Evolutionary conservation across 257 asterid genomes (phyloP).

Genomic region (Echium plantagineum): DNA sequence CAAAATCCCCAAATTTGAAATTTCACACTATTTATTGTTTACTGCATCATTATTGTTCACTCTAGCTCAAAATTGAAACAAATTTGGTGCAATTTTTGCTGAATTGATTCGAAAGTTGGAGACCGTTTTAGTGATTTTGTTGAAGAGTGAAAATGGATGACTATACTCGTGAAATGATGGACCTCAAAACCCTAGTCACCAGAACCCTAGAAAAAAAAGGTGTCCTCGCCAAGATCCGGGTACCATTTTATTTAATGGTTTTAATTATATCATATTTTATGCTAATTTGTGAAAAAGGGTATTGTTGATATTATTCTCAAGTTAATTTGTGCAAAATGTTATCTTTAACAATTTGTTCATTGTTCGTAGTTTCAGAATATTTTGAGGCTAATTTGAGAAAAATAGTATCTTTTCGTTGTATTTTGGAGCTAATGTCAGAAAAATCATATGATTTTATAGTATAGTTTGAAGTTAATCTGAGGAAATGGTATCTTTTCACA

Average conservation of each 20-base stretch:
- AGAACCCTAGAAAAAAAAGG: constrained; percentile 98
- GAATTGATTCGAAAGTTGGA: too few species aligned
- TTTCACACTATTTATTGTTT: neutral
- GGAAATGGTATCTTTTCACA: neutral
- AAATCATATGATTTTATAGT: too few species aligned
- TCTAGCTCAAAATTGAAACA: neutral
- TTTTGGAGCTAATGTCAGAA: too few species aligned
- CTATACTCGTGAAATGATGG: constrained; percentile 98
- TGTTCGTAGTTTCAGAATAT: too few species aligned
- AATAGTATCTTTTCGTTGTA: neutral
- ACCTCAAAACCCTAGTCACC: constrained; percentile 94
- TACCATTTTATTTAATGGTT: constrained; percentile 17
- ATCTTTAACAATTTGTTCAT: neutral
- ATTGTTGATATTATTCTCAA: too few species aligned
- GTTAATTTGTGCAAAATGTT: neutral
- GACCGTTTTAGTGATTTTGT: too few species aligned
- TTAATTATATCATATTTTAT: neutral
- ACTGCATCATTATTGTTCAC: neutral
- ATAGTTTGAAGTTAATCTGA: too few species aligned
- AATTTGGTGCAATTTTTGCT: too few species aligned
- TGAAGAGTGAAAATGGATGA: constrained; percentile 53
- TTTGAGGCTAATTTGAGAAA: too few species aligned
- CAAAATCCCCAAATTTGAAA: too few species aligned
- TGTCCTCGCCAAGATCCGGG: constrained; percentile 99
- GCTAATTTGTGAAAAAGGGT: neutral